Evolutionary conservation across 2,329 filamentous ascomycete species (phyloP).

Genomic region (Fusarium redolens): DNA sequence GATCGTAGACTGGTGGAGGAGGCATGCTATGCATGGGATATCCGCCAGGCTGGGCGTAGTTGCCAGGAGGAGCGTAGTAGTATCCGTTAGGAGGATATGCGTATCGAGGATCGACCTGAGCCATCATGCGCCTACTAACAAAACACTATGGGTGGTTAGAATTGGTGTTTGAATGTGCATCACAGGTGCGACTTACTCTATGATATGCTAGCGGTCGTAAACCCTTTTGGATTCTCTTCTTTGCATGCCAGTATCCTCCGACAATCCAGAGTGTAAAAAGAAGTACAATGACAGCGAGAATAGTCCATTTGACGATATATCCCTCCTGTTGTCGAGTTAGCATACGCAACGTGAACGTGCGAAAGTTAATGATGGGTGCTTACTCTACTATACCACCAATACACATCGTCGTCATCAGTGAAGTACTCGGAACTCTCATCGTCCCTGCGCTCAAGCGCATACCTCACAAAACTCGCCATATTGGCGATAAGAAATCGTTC

Average conservation of each 20-base stretch:
- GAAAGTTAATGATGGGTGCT: constrained; percentile 10
- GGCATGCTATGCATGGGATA: constrained; percentile 53
- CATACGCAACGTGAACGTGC: neutral
- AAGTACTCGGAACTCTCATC: constrained; percentile 6
- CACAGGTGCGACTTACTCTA: constrained; percentile 58
- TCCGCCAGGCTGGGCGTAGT: constrained; percentile 39
- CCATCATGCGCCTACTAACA: constrained; percentile 59
- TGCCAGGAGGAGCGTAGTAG: constrained; percentile 52
- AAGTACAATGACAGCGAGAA: constrained; percentile 72
- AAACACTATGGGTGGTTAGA: constrained; percentile 58
- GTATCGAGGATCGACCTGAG: constrained; percentile 62
- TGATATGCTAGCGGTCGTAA: constrained; percentile 76
- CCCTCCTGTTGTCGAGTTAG: constrained; percentile 60
- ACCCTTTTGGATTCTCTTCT: constrained; percentile 72
- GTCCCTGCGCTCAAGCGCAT: constrained; percentile 32
- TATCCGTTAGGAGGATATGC: constrained; percentile 56
- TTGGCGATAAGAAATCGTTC: constrained; percentile 1
- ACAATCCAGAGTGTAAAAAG: constrained; percentile 71
- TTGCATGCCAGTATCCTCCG: constrained; percentile 77
- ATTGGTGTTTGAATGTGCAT: constrained; percentile 1
- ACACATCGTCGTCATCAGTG: constrained; percentile 35
- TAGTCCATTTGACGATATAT: constrained; percentile 75
- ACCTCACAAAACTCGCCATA: constrained; percentile 37
- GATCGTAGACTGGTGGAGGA: constrained; percentile 69
- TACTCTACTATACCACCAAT: constrained; percentile 49